phyloP scores from a whole-genome alignment of 495 filamentous ascomycete species.

The Penicillium fimorum region DNA sequence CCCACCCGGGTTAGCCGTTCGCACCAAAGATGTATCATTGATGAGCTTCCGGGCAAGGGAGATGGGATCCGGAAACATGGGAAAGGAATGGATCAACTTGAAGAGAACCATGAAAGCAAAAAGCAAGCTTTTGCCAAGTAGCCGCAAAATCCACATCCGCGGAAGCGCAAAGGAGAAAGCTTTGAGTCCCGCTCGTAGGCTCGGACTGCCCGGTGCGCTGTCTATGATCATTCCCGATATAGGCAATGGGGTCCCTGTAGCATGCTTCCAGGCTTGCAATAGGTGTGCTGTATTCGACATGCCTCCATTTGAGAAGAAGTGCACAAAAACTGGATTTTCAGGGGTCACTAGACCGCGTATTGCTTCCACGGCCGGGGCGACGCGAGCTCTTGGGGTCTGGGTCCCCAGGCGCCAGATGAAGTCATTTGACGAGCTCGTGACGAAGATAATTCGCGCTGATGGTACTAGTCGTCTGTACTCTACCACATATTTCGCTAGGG shows the following conservation, averaged over 20 bases:
- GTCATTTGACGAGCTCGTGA: slow-evolving; percentile 38
- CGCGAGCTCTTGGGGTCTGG: slow-evolving; percentile 26
- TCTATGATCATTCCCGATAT: slow-evolving; percentile 41
- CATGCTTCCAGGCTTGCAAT: slow-evolving; percentile 32
- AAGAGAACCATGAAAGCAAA: slow-evolving; percentile 24
- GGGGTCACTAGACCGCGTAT: slow-evolving; percentile 25
- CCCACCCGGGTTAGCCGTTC: slow-evolving; percentile 17
- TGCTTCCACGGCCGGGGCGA: slow-evolving; percentile 39
- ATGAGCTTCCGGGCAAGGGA: slow-evolving; percentile 27
- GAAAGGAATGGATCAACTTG: slow-evolving; percentile 16
- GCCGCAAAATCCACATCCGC: slow-evolving; percentile 30
- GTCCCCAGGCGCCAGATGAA: slow-evolving; percentile 31
- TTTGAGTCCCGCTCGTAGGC: slow-evolving; percentile 23
- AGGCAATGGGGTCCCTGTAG: slow-evolving; percentile 32
- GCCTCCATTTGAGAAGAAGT: slow-evolving; percentile 49
- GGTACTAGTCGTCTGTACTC: slow-evolving; percentile 39
- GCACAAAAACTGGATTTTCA: slow-evolving; percentile 35
- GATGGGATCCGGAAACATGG: slow-evolving; percentile 25
- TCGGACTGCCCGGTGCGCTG: slow-evolving; percentile 43
- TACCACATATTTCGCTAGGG: slow-evolving; percentile 38
- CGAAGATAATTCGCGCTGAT: slow-evolving; percentile 40
- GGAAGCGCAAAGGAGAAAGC: slow-evolving; percentile 41
- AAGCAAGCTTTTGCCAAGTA: slow-evolving; percentile 28
- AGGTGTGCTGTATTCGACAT: slow-evolving; percentile 32
- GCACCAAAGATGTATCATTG: slow-evolving; percentile 32